Evolutionary conservation across 208 protist species (phyloP), one percentile per base, ranked within the genome.

Genomic region (Wallacemonas sp.): DNA sequence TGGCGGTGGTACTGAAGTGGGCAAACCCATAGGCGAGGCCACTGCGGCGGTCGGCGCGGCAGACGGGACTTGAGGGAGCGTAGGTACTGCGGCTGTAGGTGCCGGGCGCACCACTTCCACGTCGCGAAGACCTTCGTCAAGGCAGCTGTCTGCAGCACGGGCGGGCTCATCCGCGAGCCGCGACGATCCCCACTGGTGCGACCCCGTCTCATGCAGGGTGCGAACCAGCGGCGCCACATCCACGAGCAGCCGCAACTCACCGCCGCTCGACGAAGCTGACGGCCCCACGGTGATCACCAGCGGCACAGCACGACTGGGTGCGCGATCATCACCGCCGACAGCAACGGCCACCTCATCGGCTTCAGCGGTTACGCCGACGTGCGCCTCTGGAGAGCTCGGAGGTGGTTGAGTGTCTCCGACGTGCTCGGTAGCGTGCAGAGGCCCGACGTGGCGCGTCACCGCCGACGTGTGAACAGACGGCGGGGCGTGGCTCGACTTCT

Each of bases 61-160:
- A 36, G 54, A 21, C 4, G 37, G 0, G 4, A 30, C 37, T 4
- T 10, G n/a, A n/a, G 22, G 42, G 66, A 30, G 69, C 68, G 65
- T 57, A 71, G 24, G 68, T 62, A 48, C 66, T 63, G 48, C n/a
- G 30, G 30, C 9, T 19, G 29, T 4, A 15, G 26, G 15, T 2
- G 44, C 8, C 30, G 69, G 46, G 2, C 50, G 32, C 58, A 81
- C 73, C 9, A 84, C 78, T 33, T 81, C 71, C 0, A 84, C 73
- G 53, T 84, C 73, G 21, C 68, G 60, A 6, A 68, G 54, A 24
- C 78, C 68, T 45, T 84, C 78, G 21, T 73, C 63, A 22, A 13
- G 41, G 46, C 54, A 19, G 19, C 24, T 42, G 17, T 62, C 53
- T 37, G 24, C 22, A 22, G 57, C 63, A n/a, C 46, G 6, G 44